These are phyloP conservation scores for Coix lacrymajobi DNA, from an alignment of 176 grass and related monocot genomes.

Conservation along the genomic window DNA sequence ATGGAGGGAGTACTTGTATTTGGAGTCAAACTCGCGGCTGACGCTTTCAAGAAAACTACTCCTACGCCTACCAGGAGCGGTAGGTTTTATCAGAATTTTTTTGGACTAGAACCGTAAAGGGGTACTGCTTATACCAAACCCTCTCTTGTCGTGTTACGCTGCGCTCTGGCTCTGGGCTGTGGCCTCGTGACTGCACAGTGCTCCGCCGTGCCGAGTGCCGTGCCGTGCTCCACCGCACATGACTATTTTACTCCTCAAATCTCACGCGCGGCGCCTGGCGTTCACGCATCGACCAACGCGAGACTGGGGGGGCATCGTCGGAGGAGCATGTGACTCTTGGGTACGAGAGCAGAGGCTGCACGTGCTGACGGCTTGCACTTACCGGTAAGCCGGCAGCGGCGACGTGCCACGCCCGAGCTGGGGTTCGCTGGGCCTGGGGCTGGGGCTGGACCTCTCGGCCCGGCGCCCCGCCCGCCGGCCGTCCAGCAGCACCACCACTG, in stretches of 20 bases:
- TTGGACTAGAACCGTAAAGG: neutral
- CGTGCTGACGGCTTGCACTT: neutral
- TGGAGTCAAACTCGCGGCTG: neutral
- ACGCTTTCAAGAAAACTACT: too few relatives aligned
- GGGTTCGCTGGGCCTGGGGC: neutral
- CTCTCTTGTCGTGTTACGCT: neutral
- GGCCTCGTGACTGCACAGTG: neutral
- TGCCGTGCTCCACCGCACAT: neutral
- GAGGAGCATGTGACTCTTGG: neutral
- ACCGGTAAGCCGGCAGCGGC: neutral
- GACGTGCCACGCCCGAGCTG: neutral
- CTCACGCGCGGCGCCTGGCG: neutral
- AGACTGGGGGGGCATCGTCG: neutral
- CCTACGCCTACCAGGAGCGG: too few relatives aligned
- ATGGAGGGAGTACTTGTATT: too few relatives aligned
- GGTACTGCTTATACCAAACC: neutral
- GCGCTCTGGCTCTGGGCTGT: neutral
- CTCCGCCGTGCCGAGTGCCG: neutral
- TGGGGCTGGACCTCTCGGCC: neutral
- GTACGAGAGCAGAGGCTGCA: neutral
- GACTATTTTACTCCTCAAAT: neutral
- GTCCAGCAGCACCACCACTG: neutral
- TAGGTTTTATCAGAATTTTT: neutral
- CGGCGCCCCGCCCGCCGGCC: neutral
- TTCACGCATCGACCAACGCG: neutral